phyloP scores from a whole-genome alignment of 345 rosid genomes.

The Fremontodendron californicum region DNA sequence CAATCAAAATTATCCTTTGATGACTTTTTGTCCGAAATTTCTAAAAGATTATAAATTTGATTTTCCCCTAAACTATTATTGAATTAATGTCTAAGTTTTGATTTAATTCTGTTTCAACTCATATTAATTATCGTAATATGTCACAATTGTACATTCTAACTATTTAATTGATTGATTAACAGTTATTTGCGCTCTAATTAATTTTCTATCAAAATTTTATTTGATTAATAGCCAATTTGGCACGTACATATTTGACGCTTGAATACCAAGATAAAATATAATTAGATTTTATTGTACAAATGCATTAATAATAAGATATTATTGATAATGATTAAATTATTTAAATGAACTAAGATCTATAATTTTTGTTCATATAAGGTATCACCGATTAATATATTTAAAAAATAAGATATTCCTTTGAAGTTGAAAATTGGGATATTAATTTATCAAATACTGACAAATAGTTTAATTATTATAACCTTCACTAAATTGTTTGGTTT shows the following conservation, averaged over 20 bases:
- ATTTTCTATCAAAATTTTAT: neutral
- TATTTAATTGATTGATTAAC: neutral
- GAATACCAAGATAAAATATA: neutral
- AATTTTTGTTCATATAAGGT: neutral
- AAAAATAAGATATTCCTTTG: neutral
- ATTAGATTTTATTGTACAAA: neutral
- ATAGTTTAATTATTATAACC: too few species aligned
- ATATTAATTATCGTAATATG: too few species aligned
- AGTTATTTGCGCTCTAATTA: neutral
- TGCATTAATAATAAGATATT: neutral
- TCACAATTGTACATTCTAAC: neutral
- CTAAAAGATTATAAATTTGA: too few species aligned
- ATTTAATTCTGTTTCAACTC: neutral
- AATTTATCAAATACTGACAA: neutral
- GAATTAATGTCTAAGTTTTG: neutral
- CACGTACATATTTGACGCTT: accelerated
- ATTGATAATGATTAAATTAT: neutral
- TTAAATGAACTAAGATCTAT: neutral
- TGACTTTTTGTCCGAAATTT: neutral
- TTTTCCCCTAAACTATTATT: too few species aligned
- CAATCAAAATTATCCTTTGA: neutral
- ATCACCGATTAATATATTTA: neutral
- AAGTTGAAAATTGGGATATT: neutral
- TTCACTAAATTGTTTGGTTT: neutral
- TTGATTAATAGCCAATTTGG: neutral